A percentile compares a stretch with the other conserved stretches of the same genome.
phyloP scores from a whole-genome alignment of 805 yeast genomes.

The Pichia exigua region DNA sequence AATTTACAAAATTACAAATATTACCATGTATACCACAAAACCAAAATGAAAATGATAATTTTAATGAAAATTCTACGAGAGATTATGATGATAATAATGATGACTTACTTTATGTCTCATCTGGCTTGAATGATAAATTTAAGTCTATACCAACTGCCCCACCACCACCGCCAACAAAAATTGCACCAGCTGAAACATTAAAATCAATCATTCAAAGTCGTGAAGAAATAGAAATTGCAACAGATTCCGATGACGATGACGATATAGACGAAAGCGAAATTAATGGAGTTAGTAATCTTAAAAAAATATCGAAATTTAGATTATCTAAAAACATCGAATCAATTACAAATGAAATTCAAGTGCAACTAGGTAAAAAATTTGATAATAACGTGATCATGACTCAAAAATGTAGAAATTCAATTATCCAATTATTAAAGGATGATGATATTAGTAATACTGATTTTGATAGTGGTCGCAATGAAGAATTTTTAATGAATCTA shows the following conservation, averaged over 20 bases:
- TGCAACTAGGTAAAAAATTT: not conserved
- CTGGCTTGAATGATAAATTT: constrained; percentile 1
- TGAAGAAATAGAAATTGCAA: constrained; percentile 4
- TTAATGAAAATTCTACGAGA: not conserved
- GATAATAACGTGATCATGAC: not conserved
- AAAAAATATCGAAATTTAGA: constrained; percentile 11
- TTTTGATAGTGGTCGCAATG: not conserved
- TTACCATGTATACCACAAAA: constrained; percentile 7
- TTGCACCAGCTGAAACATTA: not conserved
- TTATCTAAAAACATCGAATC: constrained; percentile 9
- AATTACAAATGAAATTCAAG: not conserved
- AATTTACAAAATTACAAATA: not conserved
- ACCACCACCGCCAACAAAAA: not conserved
- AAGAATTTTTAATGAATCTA: not conserved
- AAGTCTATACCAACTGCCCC: constrained; percentile 6
- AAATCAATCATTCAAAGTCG: not conserved
- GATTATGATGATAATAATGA: not conserved
- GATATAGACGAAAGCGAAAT: not conserved
- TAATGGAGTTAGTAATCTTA: not conserved
- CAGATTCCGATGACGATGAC: constrained; percentile 9
- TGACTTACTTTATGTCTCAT: not conserved
- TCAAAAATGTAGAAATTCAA: constrained; percentile 3
- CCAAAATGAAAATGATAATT: not conserved
- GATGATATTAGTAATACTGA: not conserved
- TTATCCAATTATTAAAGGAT: not conserved